These are phyloP conservation scores for Cadophora malorum DNA, from an alignment of 2,329 filamentous ascomycete species.

Conservation along the genomic window DNA sequence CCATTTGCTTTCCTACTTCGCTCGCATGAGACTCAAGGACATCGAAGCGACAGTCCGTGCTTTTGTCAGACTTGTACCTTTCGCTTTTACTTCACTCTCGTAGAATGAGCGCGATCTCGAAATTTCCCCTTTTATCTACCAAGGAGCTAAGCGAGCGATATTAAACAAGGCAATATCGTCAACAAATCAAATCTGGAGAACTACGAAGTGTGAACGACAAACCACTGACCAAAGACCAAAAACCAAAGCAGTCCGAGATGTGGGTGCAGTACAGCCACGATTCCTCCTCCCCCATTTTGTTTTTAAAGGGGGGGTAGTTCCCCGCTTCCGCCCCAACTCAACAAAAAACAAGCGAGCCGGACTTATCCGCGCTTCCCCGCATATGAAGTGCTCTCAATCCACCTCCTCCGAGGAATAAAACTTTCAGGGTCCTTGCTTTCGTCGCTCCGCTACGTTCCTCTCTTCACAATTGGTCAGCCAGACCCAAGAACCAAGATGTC, in stretches of 20 bases:
- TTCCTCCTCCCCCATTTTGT: not conserved
- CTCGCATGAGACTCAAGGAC: too few species aligned
- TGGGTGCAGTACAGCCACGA: not conserved
- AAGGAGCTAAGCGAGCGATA: not conserved
- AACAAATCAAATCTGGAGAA: not conserved
- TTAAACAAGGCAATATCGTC: not conserved
- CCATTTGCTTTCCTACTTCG: too few species aligned
- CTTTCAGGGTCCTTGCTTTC: not conserved
- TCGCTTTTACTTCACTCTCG: not conserved
- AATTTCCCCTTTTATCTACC: not conserved
- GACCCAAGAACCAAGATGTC: not conserved
- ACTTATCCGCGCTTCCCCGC: constrained; percentile 1
- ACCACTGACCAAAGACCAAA: too few species aligned
- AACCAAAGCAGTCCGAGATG: too few species aligned
- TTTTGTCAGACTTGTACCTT: not conserved
- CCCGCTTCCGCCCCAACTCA: constrained; percentile 2
- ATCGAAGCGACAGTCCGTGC: too few species aligned
- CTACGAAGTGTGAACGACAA: not conserved
- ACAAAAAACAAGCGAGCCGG: not conserved
- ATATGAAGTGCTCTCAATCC: not conserved
- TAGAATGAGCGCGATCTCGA: not conserved
- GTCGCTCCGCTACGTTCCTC: not conserved
- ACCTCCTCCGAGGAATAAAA: not conserved
- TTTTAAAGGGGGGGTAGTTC: not conserved
- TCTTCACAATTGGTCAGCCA: not conserved